Conservation (phyloP, 768 basidiomycete species). For the Rhodotorula taiwanensis region DNA sequence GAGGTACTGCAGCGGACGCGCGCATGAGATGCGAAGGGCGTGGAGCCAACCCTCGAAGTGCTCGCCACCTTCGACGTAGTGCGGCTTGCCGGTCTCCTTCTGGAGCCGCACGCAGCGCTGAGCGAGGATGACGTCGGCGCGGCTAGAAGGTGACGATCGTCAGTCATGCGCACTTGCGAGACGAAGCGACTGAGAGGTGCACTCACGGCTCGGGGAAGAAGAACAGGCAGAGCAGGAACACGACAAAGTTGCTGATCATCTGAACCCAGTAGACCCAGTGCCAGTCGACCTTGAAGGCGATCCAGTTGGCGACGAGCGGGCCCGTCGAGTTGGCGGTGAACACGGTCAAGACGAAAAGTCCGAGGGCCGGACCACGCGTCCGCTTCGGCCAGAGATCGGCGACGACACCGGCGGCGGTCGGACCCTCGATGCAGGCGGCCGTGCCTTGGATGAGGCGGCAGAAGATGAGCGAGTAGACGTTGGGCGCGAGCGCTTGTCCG, state of each 20-base stretch:
- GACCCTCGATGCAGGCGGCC: background rate
- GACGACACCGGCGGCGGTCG: constrained; percentile 25
- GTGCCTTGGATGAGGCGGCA: constrained; percentile 26
- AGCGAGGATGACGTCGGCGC: constrained; percentile 34
- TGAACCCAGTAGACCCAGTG: constrained; percentile 41
- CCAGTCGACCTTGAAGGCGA: constrained; percentile 35
- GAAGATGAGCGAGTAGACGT: constrained; percentile 26
- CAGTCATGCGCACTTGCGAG: background rate
- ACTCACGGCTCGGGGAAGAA: constrained; percentile 27
- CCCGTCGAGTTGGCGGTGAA: constrained; percentile 36
- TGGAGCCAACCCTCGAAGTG: constrained; percentile 13
- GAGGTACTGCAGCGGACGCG: constrained; percentile 21
- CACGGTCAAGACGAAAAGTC: constrained; percentile 35
- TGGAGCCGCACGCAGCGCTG: constrained; percentile 20
- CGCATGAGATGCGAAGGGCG: constrained; percentile 21
- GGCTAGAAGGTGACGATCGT: background rate
- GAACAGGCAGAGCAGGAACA: constrained; percentile 31
- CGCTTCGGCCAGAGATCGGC: constrained; percentile 28
- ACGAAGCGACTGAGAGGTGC: background rate
- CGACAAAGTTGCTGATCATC: constrained; percentile 25
- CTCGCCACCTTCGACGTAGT: constrained; percentile 33
- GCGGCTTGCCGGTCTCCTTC: constrained; percentile 23
- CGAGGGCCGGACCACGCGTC: constrained; percentile 17
- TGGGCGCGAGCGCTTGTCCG: constrained; percentile 30
- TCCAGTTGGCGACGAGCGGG: constrained; percentile 35